Conservation (phyloP, 352 stramenopile species). For the Saprolegnia diclina region DNA sequence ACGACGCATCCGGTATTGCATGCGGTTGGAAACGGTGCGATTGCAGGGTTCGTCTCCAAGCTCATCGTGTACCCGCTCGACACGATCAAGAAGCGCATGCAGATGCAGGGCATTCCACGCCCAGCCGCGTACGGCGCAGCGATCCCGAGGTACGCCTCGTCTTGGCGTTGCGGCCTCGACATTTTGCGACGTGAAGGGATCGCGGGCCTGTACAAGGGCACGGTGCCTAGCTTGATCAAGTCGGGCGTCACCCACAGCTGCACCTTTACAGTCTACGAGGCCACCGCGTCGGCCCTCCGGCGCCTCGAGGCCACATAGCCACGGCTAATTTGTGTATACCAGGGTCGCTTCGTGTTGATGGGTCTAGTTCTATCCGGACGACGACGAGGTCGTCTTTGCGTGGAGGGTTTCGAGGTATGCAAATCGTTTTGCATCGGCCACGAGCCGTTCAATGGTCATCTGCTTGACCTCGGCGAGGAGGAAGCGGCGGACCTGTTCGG, state of each 20-base stretch:
- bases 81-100: conserved; percentile 95
- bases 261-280: conserved; percentile 74
- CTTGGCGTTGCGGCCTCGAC: conserved; percentile 51
- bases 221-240: conserved; percentile 69
- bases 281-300: conserved; percentile 42
- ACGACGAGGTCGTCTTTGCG: conserved; percentile 1
- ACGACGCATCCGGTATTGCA: conserved; percentile 36
- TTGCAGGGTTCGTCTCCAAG: conserved; percentile 88
- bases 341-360: not conserved
- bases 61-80: conserved; percentile 92
- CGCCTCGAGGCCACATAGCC: conserved; percentile 1
- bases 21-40: conserved; percentile 70
- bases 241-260: conserved; percentile 68
- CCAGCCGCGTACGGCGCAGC: conserved; percentile 47
- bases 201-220: conserved; percentile 71
- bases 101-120: conserved; percentile 75
- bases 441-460: conserved; percentile 76
- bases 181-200: conserved; percentile 56
- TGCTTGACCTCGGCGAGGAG: conserved; percentile 30
- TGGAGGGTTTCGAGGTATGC: conserved; percentile 59
- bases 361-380: not conserved
- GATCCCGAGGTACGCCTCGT: conserved; percentile 59
- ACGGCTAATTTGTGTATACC: not conserved
- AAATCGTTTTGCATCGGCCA: conserved; percentile 67
- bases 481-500: conserved; percentile 26